These are phyloP conservation scores for Cordyceps sp. DNA, from an alignment of 2,329 filamentous ascomycete genomes.

Conservation along the genomic window DNA sequence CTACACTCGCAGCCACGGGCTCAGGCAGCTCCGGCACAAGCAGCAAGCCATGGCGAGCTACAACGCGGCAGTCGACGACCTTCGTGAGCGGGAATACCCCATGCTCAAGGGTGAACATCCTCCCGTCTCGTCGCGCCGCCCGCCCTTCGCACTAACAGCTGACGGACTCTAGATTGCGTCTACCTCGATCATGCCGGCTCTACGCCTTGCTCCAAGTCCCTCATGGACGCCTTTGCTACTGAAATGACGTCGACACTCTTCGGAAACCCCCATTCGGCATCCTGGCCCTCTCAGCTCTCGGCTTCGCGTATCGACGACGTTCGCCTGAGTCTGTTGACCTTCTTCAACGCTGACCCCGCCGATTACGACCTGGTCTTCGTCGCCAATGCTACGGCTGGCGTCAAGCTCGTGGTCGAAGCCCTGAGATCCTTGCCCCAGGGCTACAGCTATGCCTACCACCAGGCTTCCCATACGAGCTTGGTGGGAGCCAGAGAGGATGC, in stretches of 20 bases:
- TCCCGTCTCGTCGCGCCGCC: neutral
- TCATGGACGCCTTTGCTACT: conserved; percentile 63
- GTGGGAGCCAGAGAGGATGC: conserved; percentile 68
- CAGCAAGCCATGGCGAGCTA: conserved; percentile 19
- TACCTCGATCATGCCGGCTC: conserved; percentile 96
- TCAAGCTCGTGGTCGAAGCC: conserved; percentile 73
- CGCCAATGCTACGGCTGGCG: conserved; percentile 77
- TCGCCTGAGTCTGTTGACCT: conserved; percentile 51
- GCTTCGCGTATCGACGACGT: conserved; percentile 61
- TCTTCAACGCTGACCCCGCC: conserved; percentile 68
- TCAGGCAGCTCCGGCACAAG: neutral
- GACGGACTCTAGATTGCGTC: conserved; percentile 35
- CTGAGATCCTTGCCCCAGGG: conserved; percentile 52
- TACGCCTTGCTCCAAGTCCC: conserved; percentile 64
- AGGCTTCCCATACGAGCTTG: conserved; percentile 72
- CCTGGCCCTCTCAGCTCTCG: conserved; percentile 61
- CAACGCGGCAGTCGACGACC: conserved; percentile 38
- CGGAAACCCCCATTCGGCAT: conserved; percentile 85
- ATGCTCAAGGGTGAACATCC: conserved; percentile 43
- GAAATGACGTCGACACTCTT: conserved; percentile 68
- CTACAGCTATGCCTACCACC: conserved; percentile 71
- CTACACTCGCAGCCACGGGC: neutral
- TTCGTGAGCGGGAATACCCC: conserved; percentile 47
- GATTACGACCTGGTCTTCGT: conserved; percentile 84
- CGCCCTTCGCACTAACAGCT: neutral